phyloP scores from a whole-genome alignment of 1,139 yeast species.

The Suhomyces choctaworum region DNA sequence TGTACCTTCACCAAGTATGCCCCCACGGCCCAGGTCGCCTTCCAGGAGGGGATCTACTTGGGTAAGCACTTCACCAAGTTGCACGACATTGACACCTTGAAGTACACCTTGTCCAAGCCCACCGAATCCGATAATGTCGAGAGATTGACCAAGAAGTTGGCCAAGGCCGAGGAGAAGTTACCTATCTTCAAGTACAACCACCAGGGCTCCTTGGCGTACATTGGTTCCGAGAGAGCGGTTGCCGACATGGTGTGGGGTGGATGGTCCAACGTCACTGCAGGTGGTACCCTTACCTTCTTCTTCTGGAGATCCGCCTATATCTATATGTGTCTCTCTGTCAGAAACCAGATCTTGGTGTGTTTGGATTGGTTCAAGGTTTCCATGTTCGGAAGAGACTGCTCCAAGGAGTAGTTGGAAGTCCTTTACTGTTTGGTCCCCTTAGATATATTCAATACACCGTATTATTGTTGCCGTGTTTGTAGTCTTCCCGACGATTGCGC shows the following conservation, averaged over 20 bases:
- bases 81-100: conserved; percentile 65
- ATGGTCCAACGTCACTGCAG: conserved; percentile 75
- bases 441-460: conserved; percentile 4
- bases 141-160: conserved; percentile 42
- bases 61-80: conserved; percentile 69
- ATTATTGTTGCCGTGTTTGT: no score
- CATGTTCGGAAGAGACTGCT: conserved; percentile 84
- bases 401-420: conserved; percentile 56
- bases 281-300: conserved; percentile 84
- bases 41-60: conserved; percentile 87
- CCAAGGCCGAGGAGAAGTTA: conserved; percentile 45
- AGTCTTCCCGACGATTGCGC: no score
- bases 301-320: conserved; percentile 95
- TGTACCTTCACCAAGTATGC: conserved; percentile 90
- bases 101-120: conserved; percentile 39
- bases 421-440: neutral
- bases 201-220: conserved; percentile 77
- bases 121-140: conserved; percentile 34
- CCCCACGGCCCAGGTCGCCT: conserved; percentile 97
- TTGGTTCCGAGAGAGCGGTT: conserved; percentile 90
- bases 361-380: conserved; percentile 87
- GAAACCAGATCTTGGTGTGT: conserved; percentile 81
- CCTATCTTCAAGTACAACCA: conserved; percentile 64
- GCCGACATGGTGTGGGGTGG: conserved; percentile 91
- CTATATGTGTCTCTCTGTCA: conserved; percentile 86